A percentile compares a stretch with the other conserved stretches of the same genome.
Evolutionary conservation across 164 flowering plant species (phyloP).

Genomic region (Aristolochia contorta): DNA sequence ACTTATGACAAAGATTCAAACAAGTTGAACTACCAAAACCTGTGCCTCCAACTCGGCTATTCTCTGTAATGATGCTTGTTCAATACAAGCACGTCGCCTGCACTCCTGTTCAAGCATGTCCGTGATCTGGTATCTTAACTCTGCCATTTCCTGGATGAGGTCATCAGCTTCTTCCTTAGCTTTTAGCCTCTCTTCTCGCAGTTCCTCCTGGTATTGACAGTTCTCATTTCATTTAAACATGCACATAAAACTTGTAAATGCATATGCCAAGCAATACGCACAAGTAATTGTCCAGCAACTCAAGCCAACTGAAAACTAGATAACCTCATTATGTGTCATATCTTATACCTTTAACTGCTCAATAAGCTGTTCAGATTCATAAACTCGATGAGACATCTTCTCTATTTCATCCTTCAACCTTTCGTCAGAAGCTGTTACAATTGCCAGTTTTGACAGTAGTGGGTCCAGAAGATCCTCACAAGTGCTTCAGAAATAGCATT

Average conservation of each 20-base stretch:
- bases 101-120: conserved; percentile 76
- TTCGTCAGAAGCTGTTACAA: conserved; percentile 22
- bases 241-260: not conserved
- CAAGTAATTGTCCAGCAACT: not conserved
- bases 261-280: not conserved
- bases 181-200: conserved; percentile 56
- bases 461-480: conserved; percentile 33
- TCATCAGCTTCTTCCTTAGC: conserved; percentile 87
- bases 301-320: not conserved
- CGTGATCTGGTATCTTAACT: conserved; percentile 65
- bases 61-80: conserved; percentile 78
- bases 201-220: conserved; percentile 38
- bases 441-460: conserved; percentile 32
- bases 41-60: conserved; percentile 73
- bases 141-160: conserved; percentile 89
- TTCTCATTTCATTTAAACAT: not conserved
- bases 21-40: conserved; percentile 23
- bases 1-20: not conserved
- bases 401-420: conserved; percentile 27
- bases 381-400: conserved; percentile 39
- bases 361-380: conserved; percentile 49
- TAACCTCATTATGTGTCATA: not conserved
- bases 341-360: conserved; percentile 60
- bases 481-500: conserved; percentile 24
- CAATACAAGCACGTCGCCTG: conserved; percentile 71